Evolutionary conservation across 78 protist species (phyloP).

Genomic region (Guillardia theta): DNA sequence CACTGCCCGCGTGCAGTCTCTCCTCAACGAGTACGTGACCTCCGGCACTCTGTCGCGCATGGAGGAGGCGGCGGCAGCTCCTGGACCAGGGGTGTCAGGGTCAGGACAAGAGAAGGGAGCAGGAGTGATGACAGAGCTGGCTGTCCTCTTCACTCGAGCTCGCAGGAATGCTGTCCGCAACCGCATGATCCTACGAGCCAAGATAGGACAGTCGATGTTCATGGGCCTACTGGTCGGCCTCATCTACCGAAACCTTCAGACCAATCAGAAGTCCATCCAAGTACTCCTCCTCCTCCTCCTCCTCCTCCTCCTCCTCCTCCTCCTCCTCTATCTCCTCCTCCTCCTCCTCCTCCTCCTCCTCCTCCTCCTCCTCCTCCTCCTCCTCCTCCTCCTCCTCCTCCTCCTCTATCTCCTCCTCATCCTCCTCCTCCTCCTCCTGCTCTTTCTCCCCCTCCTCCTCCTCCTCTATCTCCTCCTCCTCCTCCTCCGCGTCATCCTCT

Average conservation of each 20-base stretch:
- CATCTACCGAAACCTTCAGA: slow-evolving; percentile 39
- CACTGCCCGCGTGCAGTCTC: not conserved
- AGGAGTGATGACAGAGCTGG: too few species aligned
- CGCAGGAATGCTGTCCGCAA: slow-evolving; percentile 45
- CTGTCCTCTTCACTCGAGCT: slow-evolving; percentile 32
- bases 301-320: not conserved
- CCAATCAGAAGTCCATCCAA: slow-evolving; percentile 48
- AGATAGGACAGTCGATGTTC: slow-evolving; percentile 46
- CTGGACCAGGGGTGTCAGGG: too few species aligned
- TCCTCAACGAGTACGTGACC: not conserved
- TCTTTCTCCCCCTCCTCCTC: not conserved
- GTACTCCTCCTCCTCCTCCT: not conserved
- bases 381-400: not conserved
- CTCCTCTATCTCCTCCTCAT: not conserved
- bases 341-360: not conserved
- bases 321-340: not conserved
- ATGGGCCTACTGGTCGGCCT: slow-evolving; percentile 55
- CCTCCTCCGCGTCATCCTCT: too few species aligned
- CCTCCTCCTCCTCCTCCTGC: not conserved
- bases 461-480: not conserved
- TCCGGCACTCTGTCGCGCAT: too few species aligned
- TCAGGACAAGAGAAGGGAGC: too few species aligned
- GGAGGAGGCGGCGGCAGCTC: too few species aligned
- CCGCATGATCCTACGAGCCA: slow-evolving; percentile 25
- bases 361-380: not conserved